Evolutionary conservation across 306 rosid species (phyloP).

Genomic region (Mimosa bimucronata): DNA sequence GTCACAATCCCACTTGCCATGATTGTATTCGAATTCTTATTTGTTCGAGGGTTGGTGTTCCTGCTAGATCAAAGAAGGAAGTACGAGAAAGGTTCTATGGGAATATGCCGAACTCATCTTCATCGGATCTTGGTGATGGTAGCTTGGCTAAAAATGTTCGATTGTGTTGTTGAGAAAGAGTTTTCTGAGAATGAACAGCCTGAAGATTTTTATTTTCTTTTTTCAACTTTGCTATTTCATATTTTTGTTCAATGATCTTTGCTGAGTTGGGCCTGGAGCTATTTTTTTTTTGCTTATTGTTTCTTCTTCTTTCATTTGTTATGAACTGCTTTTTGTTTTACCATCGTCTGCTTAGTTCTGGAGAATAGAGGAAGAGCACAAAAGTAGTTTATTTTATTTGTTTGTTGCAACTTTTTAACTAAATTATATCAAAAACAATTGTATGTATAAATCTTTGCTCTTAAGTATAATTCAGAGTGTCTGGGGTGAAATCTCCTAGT

Average conservation of each 20-base stretch:
- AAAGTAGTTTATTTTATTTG: background rate
- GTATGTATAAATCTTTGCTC: background rate
- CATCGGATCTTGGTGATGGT: conserved; percentile 68
- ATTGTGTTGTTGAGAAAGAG: conserved; percentile 98
- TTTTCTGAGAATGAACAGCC: conserved; percentile 93
- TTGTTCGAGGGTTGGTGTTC: conserved; percentile 49
- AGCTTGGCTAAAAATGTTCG: conserved; percentile 95
- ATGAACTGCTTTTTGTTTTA: too few species aligned
- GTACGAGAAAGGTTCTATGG: conserved; percentile 90
- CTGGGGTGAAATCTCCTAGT: background rate
- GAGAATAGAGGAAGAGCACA: too few species aligned
- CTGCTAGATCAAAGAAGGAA: conserved; percentile 88
- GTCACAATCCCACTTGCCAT: too few species aligned
- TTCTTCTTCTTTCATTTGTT: too few species aligned
- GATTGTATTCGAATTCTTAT: too few species aligned
- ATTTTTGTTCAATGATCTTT: too few species aligned
- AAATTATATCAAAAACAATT: background rate
- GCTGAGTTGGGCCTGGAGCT: too few species aligned
- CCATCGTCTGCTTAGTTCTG: too few species aligned
- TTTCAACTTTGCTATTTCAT: background rate
- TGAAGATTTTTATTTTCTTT: conserved; percentile 60
- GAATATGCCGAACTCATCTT: conserved; percentile 65
- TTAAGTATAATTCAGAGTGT: background rate
- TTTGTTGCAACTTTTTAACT: background rate
- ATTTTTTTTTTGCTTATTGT: too few species aligned